These are phyloP conservation scores for Chaetomium strumarium DNA, from an alignment of 2,329 filamentous ascomycete genomes.

Conservation along the genomic window DNA sequence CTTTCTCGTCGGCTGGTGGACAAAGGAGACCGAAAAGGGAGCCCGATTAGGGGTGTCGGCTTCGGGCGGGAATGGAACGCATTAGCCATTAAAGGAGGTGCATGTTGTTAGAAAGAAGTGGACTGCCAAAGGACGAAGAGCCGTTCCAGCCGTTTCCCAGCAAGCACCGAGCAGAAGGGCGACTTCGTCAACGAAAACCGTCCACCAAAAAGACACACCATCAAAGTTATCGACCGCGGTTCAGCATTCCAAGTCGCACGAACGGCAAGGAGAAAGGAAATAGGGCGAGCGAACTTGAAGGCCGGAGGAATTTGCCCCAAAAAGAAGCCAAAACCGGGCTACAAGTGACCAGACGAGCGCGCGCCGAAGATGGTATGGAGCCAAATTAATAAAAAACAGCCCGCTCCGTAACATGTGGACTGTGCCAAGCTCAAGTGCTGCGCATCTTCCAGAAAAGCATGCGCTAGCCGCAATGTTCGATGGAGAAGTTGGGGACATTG, in stretches of 20 bases:
- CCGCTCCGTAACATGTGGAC: conserved; percentile 15
- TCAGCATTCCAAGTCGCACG: neutral
- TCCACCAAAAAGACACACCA: neutral
- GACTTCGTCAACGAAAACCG: neutral
- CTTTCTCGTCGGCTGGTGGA: conserved; percentile 7
- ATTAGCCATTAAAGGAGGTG: conserved; percentile 24
- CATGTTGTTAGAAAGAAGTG: conserved; percentile 22
- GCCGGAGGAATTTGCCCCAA: conserved; percentile 11
- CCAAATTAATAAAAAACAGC: conserved; percentile 25
- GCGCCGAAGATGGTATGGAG: conserved; percentile 16
- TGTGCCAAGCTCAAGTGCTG: conserved; percentile 17
- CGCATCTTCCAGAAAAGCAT: conserved; percentile 12
- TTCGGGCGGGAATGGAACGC: conserved; percentile 14
- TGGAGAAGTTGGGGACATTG: conserved; percentile 7
- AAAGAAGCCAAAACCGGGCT: conserved; percentile 12
- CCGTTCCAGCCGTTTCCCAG: conserved; percentile 9
- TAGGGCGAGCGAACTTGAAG: neutral
- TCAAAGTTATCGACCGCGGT: neutral
- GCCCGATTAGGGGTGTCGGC: conserved; percentile 8
- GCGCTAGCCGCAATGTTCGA: conserved; percentile 1
- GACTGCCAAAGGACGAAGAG: neutral
- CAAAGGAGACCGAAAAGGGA: conserved; percentile 2
- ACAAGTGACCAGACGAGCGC: conserved; percentile 7
- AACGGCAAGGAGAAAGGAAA: too few relatives aligned
- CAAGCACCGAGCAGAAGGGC: neutral